A percentile compares a stretch with the other conserved stretches of the same genome.
phyloP scores from a whole-genome alignment of 495 filamentous ascomycete genomes.

The Xylaria castorea region DNA sequence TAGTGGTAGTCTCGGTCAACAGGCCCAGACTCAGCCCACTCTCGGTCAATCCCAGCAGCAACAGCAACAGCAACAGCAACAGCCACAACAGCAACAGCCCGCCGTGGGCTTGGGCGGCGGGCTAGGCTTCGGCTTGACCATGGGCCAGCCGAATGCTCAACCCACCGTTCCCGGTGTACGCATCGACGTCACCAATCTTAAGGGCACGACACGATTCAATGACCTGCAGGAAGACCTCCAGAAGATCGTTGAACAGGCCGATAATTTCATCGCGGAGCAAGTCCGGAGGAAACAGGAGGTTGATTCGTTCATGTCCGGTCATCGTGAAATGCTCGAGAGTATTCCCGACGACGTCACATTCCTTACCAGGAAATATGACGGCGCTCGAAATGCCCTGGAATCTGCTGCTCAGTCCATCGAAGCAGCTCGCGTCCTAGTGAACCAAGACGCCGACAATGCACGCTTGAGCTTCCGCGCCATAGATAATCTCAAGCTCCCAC shows the following conservation, averaged over 20 bases:
- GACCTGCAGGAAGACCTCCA: constrained; percentile 87
- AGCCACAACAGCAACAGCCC: constrained; percentile 51
- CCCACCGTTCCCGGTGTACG: constrained; percentile 72
- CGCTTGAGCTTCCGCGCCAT: constrained; percentile 75
- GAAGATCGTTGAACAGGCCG: constrained; percentile 72
- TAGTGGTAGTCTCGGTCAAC: constrained; percentile 36
- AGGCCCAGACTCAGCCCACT: constrained; percentile 37
- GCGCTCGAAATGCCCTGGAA: constrained; percentile 73
- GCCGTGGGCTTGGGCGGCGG: constrained; percentile 38
- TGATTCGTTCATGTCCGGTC: constrained; percentile 67
- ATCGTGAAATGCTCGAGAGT: constrained; percentile 66
- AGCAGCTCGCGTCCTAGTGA: constrained; percentile 65
- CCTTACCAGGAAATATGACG: constrained; percentile 72
- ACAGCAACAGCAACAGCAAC: constrained; percentile 56
- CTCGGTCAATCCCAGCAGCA: constrained; percentile 52
- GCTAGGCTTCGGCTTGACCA: constrained; percentile 47
- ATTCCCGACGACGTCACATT: constrained; percentile 79
- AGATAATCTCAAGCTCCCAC: constrained; percentile 76
- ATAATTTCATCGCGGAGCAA: constrained; percentile 73
- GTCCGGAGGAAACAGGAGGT: constrained; percentile 64
- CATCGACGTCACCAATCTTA: constrained; percentile 76
- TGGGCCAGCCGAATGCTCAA: constrained; percentile 53
- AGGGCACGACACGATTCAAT: constrained; percentile 86
- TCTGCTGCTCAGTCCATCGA: constrained; percentile 77
- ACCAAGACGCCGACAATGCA: constrained; percentile 73